Evolutionary conservation across 2,329 filamentous ascomycete genomes (phyloP).

Genomic region (Ophiosphaerella korrae): DNA sequence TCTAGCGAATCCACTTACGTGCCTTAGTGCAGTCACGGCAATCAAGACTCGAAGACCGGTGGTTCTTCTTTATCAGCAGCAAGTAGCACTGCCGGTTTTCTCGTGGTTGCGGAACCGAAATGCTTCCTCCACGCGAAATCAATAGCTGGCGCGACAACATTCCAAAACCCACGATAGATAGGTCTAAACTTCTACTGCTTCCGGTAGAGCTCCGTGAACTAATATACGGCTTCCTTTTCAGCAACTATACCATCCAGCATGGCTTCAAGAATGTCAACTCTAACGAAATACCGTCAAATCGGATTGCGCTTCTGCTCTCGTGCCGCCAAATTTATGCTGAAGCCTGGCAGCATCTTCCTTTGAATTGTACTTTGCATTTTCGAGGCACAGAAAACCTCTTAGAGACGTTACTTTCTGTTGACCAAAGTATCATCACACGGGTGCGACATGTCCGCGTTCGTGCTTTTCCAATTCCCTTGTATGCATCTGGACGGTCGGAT

Average conservation of each 20-base stretch:
- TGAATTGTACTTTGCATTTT: constrained; percentile 39
- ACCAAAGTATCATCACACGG: constrained; percentile 38
- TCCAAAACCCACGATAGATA: constrained; percentile 13
- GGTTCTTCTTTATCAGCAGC: background rate
- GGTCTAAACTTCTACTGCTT: constrained; percentile 34
- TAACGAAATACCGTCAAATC: constrained; percentile 19
- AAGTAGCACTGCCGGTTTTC: background rate
- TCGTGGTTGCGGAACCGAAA: background rate
- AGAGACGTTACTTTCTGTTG: constrained; percentile 36
- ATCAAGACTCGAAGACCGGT: background rate
- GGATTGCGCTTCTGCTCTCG: constrained; percentile 37
- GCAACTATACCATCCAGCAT: constrained; percentile 34
- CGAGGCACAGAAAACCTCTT: constrained; percentile 42
- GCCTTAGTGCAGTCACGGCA: constrained; percentile 1
- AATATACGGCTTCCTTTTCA: constrained; percentile 43
- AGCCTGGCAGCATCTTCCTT: constrained; percentile 40
- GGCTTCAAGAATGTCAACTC: constrained; percentile 27
- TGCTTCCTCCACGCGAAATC: constrained; percentile 9
- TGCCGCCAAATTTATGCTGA: constrained; percentile 37
- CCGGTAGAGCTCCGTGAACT: constrained; percentile 41
- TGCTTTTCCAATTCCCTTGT: constrained; percentile 42
- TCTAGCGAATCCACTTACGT: background rate
- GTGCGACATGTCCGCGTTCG: constrained; percentile 39
- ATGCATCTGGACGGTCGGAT: constrained; percentile 24
- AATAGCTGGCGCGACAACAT: constrained; percentile 10